A percentile compares a stretch with the other conserved stretches of the same genome.
phyloP scores from a whole-genome alignment of 495 filamentous ascomycete genomes.

The Aspergillus sclerotiicarbonarius region DNA sequence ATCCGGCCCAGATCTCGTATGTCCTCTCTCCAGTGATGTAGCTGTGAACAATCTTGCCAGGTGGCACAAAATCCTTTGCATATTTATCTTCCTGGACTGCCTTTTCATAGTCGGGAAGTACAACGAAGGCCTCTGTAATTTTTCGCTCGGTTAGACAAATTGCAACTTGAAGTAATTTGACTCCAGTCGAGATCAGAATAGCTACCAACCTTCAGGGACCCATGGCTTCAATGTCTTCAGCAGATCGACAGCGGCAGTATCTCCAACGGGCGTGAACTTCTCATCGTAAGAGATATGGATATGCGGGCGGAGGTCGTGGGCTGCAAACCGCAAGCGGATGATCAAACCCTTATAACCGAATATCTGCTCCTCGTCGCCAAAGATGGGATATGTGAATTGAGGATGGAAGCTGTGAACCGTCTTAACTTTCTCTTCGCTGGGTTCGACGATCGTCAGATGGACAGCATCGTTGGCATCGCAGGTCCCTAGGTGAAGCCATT shows the following conservation, averaged over 20 bases:
- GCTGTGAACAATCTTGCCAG: conserved; percentile 51
- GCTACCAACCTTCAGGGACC: conserved; percentile 60
- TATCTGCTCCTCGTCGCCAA: conserved; percentile 85
- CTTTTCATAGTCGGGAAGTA: conserved; percentile 56
- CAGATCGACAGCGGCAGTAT: conserved; percentile 67
- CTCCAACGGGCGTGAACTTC: conserved; percentile 70
- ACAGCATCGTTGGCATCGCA: conserved; percentile 72
- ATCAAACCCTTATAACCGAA: conserved; percentile 83
- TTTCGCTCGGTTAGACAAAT: conserved; percentile 5
- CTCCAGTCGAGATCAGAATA: background rate
- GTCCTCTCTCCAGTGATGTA: conserved; percentile 50
- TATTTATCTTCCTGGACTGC: conserved; percentile 51
- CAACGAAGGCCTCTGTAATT: conserved; percentile 60
- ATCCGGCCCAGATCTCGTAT: conserved; percentile 63
- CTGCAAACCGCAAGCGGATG: conserved; percentile 74
- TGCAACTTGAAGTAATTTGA: background rate
- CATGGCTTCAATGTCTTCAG: conserved; percentile 62
- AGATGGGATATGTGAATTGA: conserved; percentile 85
- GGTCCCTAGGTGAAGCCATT: conserved; percentile 56
- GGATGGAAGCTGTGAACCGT: conserved; percentile 72
- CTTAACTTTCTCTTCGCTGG: conserved; percentile 52
- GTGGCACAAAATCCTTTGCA: conserved; percentile 59
- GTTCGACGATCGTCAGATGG: conserved; percentile 64
- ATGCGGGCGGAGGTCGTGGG: conserved; percentile 76
- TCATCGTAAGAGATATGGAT: conserved; percentile 68